Evolutionary conservation across 1,284 basidiomycete species (phyloP).

Genomic region (Rhizoctonia solani): DNA sequence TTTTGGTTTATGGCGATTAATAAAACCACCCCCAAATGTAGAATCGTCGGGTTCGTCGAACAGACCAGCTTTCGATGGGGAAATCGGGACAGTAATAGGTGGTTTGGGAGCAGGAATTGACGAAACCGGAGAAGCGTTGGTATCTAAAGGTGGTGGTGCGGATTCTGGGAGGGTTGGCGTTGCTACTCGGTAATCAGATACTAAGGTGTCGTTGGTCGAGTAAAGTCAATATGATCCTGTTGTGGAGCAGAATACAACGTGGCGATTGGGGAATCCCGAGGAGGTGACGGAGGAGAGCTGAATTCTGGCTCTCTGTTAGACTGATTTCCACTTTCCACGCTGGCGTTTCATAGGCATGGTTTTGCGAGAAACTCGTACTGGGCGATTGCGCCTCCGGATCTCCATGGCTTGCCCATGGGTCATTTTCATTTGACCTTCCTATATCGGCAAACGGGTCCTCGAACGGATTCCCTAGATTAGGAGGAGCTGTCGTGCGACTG

Average conservation of each 20-base stretch:
- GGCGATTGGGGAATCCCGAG: slow-evolving; percentile 11
- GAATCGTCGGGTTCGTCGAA: slow-evolving; percentile 7
- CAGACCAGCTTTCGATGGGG: slow-evolving; percentile 20
- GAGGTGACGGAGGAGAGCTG: neutral
- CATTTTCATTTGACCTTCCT: slow-evolving; percentile 64
- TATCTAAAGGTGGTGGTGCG: slow-evolving; percentile 36
- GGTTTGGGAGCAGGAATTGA: slow-evolving; percentile 31
- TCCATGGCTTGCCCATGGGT: slow-evolving; percentile 65
- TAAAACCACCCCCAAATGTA: slow-evolving; percentile 8
- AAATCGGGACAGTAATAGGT: slow-evolving; percentile 4
- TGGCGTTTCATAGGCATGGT: slow-evolving; percentile 43
- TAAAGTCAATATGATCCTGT: slow-evolving; percentile 34
- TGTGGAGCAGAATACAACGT: slow-evolving; percentile 38
- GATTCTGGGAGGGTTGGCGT: slow-evolving; percentile 48
- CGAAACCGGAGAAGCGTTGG: slow-evolving; percentile 38
- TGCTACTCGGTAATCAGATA: slow-evolving; percentile 50
- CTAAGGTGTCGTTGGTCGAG: slow-evolving; percentile 47
- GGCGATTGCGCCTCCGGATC: neutral
- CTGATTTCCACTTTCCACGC: slow-evolving; percentile 42
- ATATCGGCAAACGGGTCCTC: slow-evolving; percentile 68
- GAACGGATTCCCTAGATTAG: slow-evolving; percentile 74
- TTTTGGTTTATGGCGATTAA: slow-evolving; percentile 15
- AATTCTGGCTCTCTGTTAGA: slow-evolving; percentile 11
- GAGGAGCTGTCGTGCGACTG: slow-evolving; percentile 57
- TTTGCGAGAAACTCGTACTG: neutral